These are phyloP conservation scores for Podochytrium sp. DNA, from an alignment of 192 early-diverging fungal species.

Conservation along the genomic window DNA sequence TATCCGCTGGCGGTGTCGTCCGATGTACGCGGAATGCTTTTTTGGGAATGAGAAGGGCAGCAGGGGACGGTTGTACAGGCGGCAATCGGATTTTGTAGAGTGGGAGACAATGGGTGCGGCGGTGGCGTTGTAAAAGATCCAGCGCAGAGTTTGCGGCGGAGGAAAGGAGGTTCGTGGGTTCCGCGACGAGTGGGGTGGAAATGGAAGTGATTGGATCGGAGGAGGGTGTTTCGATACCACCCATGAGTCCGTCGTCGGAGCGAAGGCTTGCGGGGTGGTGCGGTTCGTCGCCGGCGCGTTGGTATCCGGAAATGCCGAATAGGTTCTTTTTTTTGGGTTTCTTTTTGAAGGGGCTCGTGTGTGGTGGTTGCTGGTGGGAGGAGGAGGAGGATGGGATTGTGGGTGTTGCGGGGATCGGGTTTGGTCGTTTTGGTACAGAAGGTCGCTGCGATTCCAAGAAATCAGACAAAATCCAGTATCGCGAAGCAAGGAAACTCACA, in stretches of 20 bases:
- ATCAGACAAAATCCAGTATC: not conserved
- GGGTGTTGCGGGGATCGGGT: not conserved
- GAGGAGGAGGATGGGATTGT: not conserved
- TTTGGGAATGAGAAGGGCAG: conserved; percentile 1
- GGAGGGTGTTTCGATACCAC: not conserved
- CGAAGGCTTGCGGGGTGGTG: no score
- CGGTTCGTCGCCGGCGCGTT: conserved; percentile 23
- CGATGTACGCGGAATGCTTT: conserved; percentile 6
- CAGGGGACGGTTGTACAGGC: conserved; percentile 8
- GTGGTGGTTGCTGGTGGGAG: not conserved
- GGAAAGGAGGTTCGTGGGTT: not conserved
- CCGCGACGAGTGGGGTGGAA: not conserved
- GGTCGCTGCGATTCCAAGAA: not conserved
- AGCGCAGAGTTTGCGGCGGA: not conserved
- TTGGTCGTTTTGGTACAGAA: not conserved
- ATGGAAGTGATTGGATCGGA: not conserved
- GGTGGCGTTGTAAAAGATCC: conserved; percentile 6
- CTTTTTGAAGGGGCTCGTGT: conserved; percentile 18
- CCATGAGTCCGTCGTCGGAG: not conserved
- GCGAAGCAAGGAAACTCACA: not conserved
- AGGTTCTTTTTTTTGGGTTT: conserved; percentile 29
- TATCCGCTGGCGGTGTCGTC: not conserved
- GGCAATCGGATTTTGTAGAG: conserved; percentile 42
- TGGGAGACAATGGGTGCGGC: conserved; percentile 42
- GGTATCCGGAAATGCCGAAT: conserved; percentile 37